phyloP scores from a whole-genome alignment of 2,329 filamentous ascomycete species.

The Microthyrium microscopicum region DNA sequence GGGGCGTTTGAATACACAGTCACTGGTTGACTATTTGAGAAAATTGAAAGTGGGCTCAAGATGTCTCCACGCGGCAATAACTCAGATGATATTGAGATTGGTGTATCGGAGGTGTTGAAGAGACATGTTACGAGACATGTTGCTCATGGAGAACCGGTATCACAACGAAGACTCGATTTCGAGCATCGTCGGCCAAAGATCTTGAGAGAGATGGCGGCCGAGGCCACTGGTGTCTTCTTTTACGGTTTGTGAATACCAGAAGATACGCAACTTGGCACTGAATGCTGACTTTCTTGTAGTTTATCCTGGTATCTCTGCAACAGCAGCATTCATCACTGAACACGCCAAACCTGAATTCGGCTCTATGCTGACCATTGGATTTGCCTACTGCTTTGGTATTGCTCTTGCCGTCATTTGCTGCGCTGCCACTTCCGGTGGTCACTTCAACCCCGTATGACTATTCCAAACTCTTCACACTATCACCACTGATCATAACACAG shows the following conservation, averaged over 20 bases:
- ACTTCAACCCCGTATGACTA: slow-evolving; percentile 32
- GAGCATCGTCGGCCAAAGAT: slow-evolving; percentile 36
- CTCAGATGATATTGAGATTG: slow-evolving; percentile 34
- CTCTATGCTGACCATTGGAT: slow-evolving; percentile 39
- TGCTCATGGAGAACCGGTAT: slow-evolving; percentile 32
- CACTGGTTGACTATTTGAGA: no score
- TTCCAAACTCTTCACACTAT: slow-evolving; percentile 17
- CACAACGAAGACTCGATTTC: slow-evolving; percentile 37
- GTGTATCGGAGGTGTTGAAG: slow-evolving; percentile 36
- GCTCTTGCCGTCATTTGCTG: slow-evolving; percentile 42
- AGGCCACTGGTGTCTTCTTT: slow-evolving; percentile 41
- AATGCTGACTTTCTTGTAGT: background rate
- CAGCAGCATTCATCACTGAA: slow-evolving; percentile 34
- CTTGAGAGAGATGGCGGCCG: slow-evolving; percentile 38
- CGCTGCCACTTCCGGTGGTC: slow-evolving; percentile 36
- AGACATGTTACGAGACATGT: slow-evolving; percentile 34
- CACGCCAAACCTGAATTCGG: slow-evolving; percentile 27
- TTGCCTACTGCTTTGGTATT: slow-evolving; percentile 39
- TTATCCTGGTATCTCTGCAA: slow-evolving; percentile 34
- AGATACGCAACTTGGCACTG: slow-evolving; percentile 8
- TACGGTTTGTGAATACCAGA: slow-evolving; percentile 21
- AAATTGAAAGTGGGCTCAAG: no score
- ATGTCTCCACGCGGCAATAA: no score
- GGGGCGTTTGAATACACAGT: no score
- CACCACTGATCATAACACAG: slow-evolving; percentile 19